Evolutionary conservation across 2,329 filamentous ascomycete species (phyloP).

Genomic region (Diaporthe ilicicola): DNA sequence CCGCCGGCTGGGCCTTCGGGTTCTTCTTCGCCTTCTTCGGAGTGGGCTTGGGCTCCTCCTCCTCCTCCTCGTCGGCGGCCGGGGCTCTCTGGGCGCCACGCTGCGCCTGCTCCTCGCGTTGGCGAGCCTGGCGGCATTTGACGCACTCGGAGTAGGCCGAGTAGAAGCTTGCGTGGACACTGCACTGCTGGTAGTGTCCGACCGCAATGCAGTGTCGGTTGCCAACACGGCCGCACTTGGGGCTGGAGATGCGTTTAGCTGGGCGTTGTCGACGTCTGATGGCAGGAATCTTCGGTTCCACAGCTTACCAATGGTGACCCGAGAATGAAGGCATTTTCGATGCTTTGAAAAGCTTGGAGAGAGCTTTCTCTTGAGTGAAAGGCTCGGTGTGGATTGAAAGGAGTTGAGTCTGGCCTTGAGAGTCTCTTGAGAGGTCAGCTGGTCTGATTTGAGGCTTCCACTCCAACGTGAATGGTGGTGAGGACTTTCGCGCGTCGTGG

Average conservation of each 20-base stretch:
- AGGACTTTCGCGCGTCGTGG: no score
- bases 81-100: not conserved
- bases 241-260: not conserved
- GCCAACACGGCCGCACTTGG: not conserved
- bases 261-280: no score
- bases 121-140: not conserved
- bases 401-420: no score
- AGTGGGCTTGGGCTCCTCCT: not conserved
- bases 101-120: not conserved
- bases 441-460: not conserved
- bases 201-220: not conserved
- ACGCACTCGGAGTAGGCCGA: not conserved
- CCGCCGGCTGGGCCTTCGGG: not conserved
- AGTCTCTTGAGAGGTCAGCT: not conserved
- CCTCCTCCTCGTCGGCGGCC: constrained; percentile 35
- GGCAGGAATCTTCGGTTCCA: no score
- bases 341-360: not conserved
- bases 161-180: constrained; percentile 9
- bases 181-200: constrained; percentile 9
- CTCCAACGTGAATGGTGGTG: no score
- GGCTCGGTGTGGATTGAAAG: not conserved
- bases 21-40: constrained; percentile 18
- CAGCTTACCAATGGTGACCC: constrained; percentile 28
- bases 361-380: not conserved
- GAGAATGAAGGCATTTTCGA: constrained; percentile 17